These are phyloP conservation scores for Coemansia sp. DNA, from an alignment of 192 early-diverging fungal species.

Conservation along the genomic window DNA sequence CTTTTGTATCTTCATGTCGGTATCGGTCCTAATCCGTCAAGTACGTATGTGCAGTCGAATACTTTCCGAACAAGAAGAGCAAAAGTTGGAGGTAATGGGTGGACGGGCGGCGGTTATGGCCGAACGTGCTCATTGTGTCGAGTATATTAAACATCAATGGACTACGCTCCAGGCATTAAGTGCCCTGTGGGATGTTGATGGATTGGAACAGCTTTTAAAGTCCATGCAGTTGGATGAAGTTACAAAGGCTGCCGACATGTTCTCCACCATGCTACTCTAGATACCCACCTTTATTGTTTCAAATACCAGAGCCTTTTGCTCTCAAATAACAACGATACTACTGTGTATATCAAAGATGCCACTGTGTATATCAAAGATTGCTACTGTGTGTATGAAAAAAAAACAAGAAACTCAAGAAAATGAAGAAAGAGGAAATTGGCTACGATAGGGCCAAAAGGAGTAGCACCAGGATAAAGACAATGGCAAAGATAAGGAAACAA, in stretches of 20 bases:
- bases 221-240: slow-evolving; percentile 48
- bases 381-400: too few species aligned
- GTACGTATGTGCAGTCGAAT: slow-evolving; percentile 30
- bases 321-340: too few species aligned
- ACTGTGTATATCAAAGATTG: too few species aligned
- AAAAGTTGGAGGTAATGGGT: slow-evolving; percentile 1
- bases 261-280: slow-evolving; percentile 30
- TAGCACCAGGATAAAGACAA: slow-evolving; percentile 59
- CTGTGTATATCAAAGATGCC: too few species aligned
- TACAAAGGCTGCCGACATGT: slow-evolving; percentile 37
- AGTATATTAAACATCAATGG: slow-evolving; percentile 40
- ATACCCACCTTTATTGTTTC: too few species aligned
- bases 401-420: not conserved
- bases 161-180: slow-evolving; percentile 25
- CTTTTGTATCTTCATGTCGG: slow-evolving; percentile 49
- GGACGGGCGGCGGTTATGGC: slow-evolving; percentile 2
- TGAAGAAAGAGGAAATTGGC: not conserved
- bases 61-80: slow-evolving; percentile 3
- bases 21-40: slow-evolving; percentile 40
- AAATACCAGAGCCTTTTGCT: too few species aligned
- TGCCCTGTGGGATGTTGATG: slow-evolving; percentile 35
- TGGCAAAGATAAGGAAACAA: slow-evolving; percentile 72
- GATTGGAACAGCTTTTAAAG: slow-evolving; percentile 31
- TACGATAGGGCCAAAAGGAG: slow-evolving; percentile 53
- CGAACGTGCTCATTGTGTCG: slow-evolving; percentile 19